These are phyloP conservation scores for Houttuynia cordata DNA, from an alignment of 164 flowering plant species.

Conservation along the genomic window DNA sequence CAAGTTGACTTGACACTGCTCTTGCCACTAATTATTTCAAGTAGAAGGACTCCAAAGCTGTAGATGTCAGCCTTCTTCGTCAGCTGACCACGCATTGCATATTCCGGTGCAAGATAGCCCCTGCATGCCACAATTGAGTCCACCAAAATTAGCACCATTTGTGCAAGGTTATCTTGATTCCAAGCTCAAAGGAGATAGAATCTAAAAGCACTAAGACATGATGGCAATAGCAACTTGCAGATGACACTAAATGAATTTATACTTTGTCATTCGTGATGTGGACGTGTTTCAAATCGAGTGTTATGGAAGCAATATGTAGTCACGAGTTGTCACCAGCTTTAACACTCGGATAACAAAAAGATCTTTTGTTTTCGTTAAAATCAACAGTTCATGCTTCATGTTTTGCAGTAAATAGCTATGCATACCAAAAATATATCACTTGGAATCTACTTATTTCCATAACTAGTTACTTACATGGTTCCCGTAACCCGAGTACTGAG, in stretches of 20 bases:
- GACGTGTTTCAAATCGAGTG: no score
- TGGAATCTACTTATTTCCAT: not conserved
- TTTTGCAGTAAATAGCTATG: not conserved
- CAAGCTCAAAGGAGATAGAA: not conserved
- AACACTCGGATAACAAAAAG: no score
- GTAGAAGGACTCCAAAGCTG: constrained; percentile 69
- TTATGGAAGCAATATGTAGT: no score
- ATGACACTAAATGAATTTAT: no score
- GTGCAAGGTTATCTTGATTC: not conserved
- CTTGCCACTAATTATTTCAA: constrained; percentile 64
- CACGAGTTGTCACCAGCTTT: no score
- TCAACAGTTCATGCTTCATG: no score
- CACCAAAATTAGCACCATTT: not conserved
- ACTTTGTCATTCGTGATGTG: no score
- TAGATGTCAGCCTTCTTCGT: constrained; percentile 78
- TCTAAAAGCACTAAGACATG: not conserved
- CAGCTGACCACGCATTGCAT: constrained; percentile 63
- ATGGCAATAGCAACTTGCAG: no score
- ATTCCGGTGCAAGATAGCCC: constrained; percentile 87
- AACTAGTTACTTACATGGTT: constrained; percentile 51
- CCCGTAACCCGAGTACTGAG: constrained; percentile 92
- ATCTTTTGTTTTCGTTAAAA: no score
- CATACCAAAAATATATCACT: not conserved
- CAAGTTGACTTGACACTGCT: constrained; percentile 39
- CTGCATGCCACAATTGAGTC: constrained; percentile 26